Base-by-base conservation (phyloP, 306 rosid species). In the Lathyrus sativus region DNA sequence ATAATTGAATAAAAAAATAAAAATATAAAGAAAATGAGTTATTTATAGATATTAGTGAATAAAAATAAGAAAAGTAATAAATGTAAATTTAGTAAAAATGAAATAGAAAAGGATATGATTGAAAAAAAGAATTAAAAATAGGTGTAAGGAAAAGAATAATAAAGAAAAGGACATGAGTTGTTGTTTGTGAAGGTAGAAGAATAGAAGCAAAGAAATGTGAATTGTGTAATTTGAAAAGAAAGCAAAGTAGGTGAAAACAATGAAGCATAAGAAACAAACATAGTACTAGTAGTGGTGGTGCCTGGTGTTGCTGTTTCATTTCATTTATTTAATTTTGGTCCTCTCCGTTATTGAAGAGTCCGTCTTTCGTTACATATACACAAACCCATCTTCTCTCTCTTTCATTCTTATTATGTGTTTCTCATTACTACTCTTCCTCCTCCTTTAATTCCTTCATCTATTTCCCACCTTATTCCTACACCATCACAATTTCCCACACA, bases 291-390 rank as follows among this genome's bases (percentile, higher is more conserved):
- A 11, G 54, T 38, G 77, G 56, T 66, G 78, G 70, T 82, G 85
- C 24, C 65, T 33, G 39, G 9, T 33, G 37, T 6, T 33, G 37
- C 6, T 33, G 37, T 33, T 6, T 35, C 2, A 2, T 6, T 35
- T 35, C 39, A 35, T 35, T 35, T 35, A 35, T 35, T 35, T 35
- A 35, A 35, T 35, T 35, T 49, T 79, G 74, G 62, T 76, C 77
- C 69, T 61, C 51, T 65, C 73, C 60, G 67, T 15, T 86, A 80
- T 91, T 80, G 88, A 88, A 83, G 79, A 86, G 76, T 85, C 86
- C 84, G 86, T 81, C 85, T 81, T 63, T 35, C 39, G 9, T 35
- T 35, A 35, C 70, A 35, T 6, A 35, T 7, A 35, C 38, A 33
- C 33, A 29, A 31, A 31, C 39, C 39, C 39, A 35, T 35, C 39